These are phyloP conservation scores for Backusella australiensis DNA, from an alignment of 192 early-diverging fungal genomes.

Conservation along the genomic window DNA sequence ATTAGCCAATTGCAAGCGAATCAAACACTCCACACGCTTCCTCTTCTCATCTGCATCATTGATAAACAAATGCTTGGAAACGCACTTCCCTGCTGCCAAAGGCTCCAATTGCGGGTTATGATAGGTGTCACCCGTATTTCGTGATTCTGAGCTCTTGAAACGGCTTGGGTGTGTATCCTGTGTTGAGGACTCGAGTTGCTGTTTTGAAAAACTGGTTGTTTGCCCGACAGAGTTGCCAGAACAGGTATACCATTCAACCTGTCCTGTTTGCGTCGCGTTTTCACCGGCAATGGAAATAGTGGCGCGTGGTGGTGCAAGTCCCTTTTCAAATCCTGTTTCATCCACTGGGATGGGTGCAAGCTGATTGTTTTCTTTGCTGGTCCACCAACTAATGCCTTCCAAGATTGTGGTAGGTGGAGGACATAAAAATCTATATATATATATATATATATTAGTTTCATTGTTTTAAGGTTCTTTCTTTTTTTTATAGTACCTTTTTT, in stretches of 20 bases:
- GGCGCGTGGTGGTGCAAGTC: slow-evolving; percentile 43
- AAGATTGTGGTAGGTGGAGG: slow-evolving; percentile 81
- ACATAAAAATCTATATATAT: slow-evolving; percentile 63
- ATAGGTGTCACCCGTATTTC: slow-evolving; percentile 22
- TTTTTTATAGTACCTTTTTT: slow-evolving; percentile 63
- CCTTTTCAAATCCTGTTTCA: background rate
- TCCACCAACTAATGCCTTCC: slow-evolving; percentile 72
- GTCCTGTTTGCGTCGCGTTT: slow-evolving; percentile 45
- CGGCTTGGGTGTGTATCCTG: slow-evolving; percentile 12
- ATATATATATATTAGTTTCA: background rate
- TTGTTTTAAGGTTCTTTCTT: no score
- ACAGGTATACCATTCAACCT: slow-evolving; percentile 53
- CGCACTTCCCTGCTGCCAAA: slow-evolving; percentile 64
- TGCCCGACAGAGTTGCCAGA: slow-evolving; percentile 29
- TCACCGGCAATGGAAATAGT: slow-evolving; percentile 60
- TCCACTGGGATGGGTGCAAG: background rate
- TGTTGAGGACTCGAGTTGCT: background rate
- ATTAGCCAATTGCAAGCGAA: slow-evolving; percentile 69
- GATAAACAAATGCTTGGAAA: slow-evolving; percentile 82
- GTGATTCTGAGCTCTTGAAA: slow-evolving; percentile 13
- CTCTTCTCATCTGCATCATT: slow-evolving; percentile 84
- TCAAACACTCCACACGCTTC: slow-evolving; percentile 72
- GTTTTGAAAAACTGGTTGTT: slow-evolving; percentile 2
- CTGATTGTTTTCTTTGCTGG: slow-evolving; percentile 18
- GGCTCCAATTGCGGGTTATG: slow-evolving; percentile 22